Base-by-base conservation (phyloP, 2,329 filamentous ascomycete species). In the Graphiopsis chlorocephala region DNA sequence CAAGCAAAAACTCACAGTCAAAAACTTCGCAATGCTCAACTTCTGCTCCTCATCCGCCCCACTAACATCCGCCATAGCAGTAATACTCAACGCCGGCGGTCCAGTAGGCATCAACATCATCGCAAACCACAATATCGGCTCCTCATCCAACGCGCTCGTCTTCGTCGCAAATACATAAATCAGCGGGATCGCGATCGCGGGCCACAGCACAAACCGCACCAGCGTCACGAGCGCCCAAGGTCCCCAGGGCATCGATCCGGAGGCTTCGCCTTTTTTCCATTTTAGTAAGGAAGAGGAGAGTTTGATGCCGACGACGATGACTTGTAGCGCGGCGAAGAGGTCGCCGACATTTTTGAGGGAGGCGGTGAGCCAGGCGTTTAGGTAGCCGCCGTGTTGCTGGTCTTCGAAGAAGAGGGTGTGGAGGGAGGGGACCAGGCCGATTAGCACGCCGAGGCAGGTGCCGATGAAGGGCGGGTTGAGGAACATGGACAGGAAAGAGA, bases 291-390 rank as follows among this genome's bases (percentile, higher is more conserved):
- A 82, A 25, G 81, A 81, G 63, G 83, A 86, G 1, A 90, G 80
- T 68, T 87, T 88, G n/a, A 88, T 85, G 1, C 88, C 88, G 0
- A 88, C 87, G 0, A 90, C 82, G 17, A 90, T 82, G 17, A 90
- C 85, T 31, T 89, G 88, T 28, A 89, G 76, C 0, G 85, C 82
- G 0, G 88, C 86, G 71, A 90, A 90, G 0, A 90, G 78, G 0
- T 82, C 79, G 3, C 88, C 88, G 25, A 90, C 80, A 63, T 87
- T 89, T 68, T 85, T 82, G 23, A 90, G 75, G 0, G 84, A 83
- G 0, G 82, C 80, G 0, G 87, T 90, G 45, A 90, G 76, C 88
- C 87, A 90, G 0, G 87, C 87, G 23, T 84, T 87, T 69, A 90
- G 83, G 64, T 88, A 84, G 1, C 88, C 87, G 6, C 88, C 88